Evolutionary conservation across 352 stramenopile genomes (phyloP), one percentile per base, ranked within the genome.

Genomic region (Chrysophaeum taylorii): DNA sequence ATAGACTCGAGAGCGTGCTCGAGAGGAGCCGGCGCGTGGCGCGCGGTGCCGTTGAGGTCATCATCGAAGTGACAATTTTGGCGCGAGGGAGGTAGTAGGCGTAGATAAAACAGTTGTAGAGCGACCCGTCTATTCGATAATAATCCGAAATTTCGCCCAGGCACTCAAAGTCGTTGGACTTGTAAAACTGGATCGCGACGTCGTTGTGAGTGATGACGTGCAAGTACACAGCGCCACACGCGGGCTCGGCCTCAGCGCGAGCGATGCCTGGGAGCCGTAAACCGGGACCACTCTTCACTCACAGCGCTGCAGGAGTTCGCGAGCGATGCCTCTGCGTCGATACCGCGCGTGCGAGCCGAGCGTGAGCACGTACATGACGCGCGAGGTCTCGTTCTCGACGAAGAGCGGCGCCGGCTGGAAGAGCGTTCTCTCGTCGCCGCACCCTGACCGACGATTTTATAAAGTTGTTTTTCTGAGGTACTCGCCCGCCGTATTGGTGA

Each of bases 331-430:
- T 39, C 82, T 81, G 21, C 90, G 76, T 70, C 93, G 83, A 71
- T 93, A 93, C 21, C 86, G 82, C 0, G 78, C 69, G n/a, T 81
- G 79, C 0, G 87, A 92, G 4, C 92, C 92, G 18, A 98, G 80
- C 36, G 92, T 97, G 69, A 98, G 89, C 62, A 98, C 96, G 79
- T 98, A 98, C 85, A 97, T 96, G 68, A 96, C 84, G 68, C 85
- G 80, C 27, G 16, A 27, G 33, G 18, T 37, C 29, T 48, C 35
- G 12, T 48, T 29, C 15, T 12, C 18, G 5, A 9, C 5, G 25
- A 31, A 53, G 0, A 31, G 27, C 2, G 23, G 48, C 0, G 29
- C 36, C 41, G 38, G 45, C 29, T 43, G 41, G 21, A 38, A 36
- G 2, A 38, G 52, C 45, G 38, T 70, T 15, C 60, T 48, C 21